Percentiles rank a stretch among this genome's conserved stretches.
phyloP scores from a whole-genome alignment of 2,329 filamentous ascomycete genomes.

The Fonsecaea multimorphosa region DNA sequence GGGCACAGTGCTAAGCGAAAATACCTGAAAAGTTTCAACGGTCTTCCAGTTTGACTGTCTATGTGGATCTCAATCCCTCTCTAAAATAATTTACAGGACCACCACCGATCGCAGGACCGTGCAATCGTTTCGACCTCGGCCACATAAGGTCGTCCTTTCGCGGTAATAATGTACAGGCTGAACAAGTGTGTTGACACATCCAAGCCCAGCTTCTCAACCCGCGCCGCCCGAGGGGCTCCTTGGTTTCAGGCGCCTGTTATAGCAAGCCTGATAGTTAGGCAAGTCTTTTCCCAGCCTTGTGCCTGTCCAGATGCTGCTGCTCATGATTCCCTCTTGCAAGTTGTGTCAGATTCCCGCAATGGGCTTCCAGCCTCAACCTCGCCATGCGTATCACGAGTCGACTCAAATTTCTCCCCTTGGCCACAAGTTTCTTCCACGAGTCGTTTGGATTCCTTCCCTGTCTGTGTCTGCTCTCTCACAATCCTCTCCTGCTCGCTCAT shows the following conservation, averaged over 20 bases:
- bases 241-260: not conserved
- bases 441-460: not conserved
- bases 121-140: not conserved
- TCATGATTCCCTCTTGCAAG: not conserved
- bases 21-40: not conserved
- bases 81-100: not conserved
- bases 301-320: not conserved
- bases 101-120: not conserved
- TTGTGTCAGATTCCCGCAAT: not conserved
- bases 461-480: not conserved
- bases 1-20: not conserved
- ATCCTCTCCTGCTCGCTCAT: slow-evolving; percentile 8
- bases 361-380: not conserved
- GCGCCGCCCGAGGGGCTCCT: not conserved
- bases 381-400: not conserved
- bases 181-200: not conserved
- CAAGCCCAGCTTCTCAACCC: not conserved
- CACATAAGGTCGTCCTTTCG: not conserved
- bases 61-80: not conserved
- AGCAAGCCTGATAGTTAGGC: slow-evolving; percentile 6
- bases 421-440: not conserved
- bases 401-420: not conserved
- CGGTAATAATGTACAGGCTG: not conserved
- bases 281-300: not conserved
- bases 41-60: no score